phyloP scores from a whole-genome alignment of 2,329 filamentous ascomycete genomes.

The Aspergillus sp. region DNA sequence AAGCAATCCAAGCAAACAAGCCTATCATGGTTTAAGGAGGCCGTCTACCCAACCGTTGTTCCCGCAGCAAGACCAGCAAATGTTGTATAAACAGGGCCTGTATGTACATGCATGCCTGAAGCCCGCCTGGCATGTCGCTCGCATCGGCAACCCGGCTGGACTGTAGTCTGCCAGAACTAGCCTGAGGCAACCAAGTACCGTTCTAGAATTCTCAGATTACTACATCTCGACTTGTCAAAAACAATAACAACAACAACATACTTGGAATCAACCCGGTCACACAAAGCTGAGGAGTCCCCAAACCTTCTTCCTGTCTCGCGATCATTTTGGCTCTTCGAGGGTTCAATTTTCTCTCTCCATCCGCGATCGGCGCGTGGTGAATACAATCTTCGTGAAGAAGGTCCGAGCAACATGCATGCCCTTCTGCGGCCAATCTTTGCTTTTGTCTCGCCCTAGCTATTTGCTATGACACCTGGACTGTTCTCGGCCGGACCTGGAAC shows the following conservation, averaged over 20 bases:
- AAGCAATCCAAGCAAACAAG: conserved; percentile 2
- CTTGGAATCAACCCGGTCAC: neutral
- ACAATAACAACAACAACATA: neutral
- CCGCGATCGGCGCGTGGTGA: neutral
- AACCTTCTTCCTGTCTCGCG: neutral
- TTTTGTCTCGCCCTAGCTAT: neutral
- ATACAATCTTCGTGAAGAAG: neutral
- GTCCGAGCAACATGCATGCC: neutral
- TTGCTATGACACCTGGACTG: neutral
- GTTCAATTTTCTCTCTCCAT: neutral
- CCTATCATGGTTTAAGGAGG: neutral
- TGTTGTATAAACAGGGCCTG: neutral
- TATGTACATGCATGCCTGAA: conserved; percentile 8
- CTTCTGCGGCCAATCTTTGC: neutral
- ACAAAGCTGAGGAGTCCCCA: neutral
- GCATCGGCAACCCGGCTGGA: neutral
- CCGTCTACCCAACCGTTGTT: neutral
- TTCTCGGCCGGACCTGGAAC: neutral
- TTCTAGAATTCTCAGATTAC: neutral
- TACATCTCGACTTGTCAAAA: neutral
- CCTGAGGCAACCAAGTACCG: neutral
- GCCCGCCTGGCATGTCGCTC: neutral
- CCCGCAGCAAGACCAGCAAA: conserved; percentile 8
- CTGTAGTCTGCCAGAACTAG: neutral
- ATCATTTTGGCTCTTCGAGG: neutral